These are phyloP conservation scores for Pholiota conissans DNA, from an alignment of 768 basidiomycete genomes.

Conservation along the genomic window DNA sequence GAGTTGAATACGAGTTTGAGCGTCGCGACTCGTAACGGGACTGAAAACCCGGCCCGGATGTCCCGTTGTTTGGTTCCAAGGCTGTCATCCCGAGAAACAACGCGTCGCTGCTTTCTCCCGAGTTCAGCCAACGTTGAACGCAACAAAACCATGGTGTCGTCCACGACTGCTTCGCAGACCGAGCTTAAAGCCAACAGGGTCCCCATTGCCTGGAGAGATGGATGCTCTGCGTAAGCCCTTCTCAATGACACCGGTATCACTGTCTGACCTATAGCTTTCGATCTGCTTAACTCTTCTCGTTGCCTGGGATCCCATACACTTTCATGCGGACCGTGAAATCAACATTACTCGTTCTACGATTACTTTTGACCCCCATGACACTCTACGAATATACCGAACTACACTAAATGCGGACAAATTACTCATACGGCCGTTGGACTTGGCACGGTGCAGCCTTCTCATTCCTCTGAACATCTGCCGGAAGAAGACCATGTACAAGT, in stretches of 20 bases:
- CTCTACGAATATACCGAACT: neutral
- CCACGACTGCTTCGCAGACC: slow-evolving; percentile 79
- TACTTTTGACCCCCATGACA: neutral
- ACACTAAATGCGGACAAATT: neutral
- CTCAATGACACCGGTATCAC: neutral
- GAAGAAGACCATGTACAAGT: slow-evolving; percentile 71
- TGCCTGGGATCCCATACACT: neutral
- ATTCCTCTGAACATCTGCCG: slow-evolving; percentile 89
- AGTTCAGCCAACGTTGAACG: slow-evolving; percentile 15
- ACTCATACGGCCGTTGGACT: neutral
- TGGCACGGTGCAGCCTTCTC: slow-evolving; percentile 56
- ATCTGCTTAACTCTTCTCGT: neutral
- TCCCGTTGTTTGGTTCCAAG: slow-evolving; percentile 7
- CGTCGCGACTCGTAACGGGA: no score
- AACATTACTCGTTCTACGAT: neutral
- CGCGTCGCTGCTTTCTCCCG: slow-evolving; percentile 5
- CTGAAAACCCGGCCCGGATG: no score
- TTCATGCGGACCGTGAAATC: neutral
- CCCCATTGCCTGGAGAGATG: slow-evolving; percentile 85
- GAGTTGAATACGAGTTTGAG: no score
- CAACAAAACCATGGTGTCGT: slow-evolving; percentile 54
- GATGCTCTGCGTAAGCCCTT: slow-evolving; percentile 83
- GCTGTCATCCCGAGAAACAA: neutral
- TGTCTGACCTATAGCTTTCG: neutral
- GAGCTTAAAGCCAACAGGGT: slow-evolving; percentile 76